These are phyloP conservation scores for Phlebiopsis gigantea DNA, from an alignment of 768 basidiomycete genomes.

Conservation along the genomic window DNA sequence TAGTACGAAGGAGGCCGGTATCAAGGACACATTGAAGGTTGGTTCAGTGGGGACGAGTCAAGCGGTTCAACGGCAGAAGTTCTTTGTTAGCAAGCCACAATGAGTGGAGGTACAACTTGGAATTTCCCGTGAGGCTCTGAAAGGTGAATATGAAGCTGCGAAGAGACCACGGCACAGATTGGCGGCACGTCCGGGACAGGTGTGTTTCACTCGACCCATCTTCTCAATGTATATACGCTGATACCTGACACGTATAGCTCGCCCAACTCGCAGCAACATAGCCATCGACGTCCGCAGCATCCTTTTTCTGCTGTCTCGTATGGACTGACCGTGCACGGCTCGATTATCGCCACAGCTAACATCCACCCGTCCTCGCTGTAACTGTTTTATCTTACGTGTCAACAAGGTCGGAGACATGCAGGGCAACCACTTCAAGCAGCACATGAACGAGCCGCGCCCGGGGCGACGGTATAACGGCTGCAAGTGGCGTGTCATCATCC, in stretches of 20 bases:
- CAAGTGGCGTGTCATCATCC: background rate
- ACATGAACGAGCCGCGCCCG: slow-evolving; percentile 81
- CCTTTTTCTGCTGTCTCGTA: slow-evolving; percentile 64
- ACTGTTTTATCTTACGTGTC: slow-evolving; percentile 66
- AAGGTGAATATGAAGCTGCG: slow-evolving; percentile 39
- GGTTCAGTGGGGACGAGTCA: slow-evolving; percentile 91
- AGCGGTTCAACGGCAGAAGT: slow-evolving; percentile 86
- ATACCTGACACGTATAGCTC: slow-evolving; percentile 26
- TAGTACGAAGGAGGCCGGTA: slow-evolving; percentile 80
- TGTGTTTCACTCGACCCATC: slow-evolving; percentile 1
- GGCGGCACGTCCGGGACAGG: slow-evolving; percentile 83
- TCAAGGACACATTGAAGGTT: slow-evolving; percentile 63
- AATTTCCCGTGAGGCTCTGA: slow-evolving; percentile 55
- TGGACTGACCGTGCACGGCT: slow-evolving; percentile 28
- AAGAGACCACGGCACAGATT: slow-evolving; percentile 52
- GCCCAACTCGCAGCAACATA: slow-evolving; percentile 73
- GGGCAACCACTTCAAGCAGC: slow-evolving; percentile 87
- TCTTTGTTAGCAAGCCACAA: slow-evolving; percentile 89
- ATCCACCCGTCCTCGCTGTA: slow-evolving; percentile 38
- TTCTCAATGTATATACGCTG: background rate
- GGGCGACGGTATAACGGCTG: slow-evolving; percentile 43
- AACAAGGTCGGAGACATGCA: slow-evolving; percentile 68
- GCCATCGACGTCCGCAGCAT: slow-evolving; percentile 26
- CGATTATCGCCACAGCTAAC: slow-evolving; percentile 81
- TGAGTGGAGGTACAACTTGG: slow-evolving; percentile 74